Percentiles rank a stretch among this genome's conserved stretches.
phyloP scores from a whole-genome alignment of 495 filamentous ascomycete species.

The Annulohypoxylon moriforme region DNA sequence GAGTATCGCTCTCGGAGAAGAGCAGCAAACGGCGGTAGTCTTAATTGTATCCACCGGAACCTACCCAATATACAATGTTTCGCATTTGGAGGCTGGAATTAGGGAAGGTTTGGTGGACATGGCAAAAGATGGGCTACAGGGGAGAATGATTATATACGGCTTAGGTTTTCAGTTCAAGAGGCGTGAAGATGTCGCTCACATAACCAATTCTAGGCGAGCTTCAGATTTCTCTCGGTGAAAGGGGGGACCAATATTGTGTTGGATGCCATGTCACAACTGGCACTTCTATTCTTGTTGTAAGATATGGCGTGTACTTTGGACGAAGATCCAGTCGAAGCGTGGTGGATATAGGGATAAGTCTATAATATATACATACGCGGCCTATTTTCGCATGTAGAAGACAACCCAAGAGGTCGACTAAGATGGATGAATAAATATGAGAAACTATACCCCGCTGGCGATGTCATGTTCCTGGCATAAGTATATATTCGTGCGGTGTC shows the following conservation, averaged over 20 bases:
- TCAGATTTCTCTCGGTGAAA: neutral
- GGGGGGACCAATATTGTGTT: neutral
- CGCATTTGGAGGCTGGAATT: constrained; percentile 13
- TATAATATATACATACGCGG: no score
- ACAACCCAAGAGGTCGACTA: no score
- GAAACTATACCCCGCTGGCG: no score
- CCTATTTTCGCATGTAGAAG: no score
- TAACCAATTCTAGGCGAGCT: neutral
- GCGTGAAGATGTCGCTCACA: neutral
- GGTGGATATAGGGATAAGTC: neutral
- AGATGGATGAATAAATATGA: no score
- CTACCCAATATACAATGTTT: constrained; percentile 2
- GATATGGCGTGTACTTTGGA: neutral
- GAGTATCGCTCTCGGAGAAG: constrained; percentile 26
- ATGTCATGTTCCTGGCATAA: no score
- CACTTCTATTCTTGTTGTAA: neutral
- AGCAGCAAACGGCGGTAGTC: constrained; percentile 8
- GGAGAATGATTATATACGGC: constrained; percentile 37
- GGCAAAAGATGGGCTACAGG: constrained; percentile 22
- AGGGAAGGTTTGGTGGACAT: constrained; percentile 31
- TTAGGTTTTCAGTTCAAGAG: constrained; percentile 31
- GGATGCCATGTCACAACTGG: neutral
- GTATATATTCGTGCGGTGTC: no score
- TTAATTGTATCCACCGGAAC: constrained; percentile 28
- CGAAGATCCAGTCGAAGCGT: no score